Base-by-base conservation (phyloP, 2,329 filamentous ascomycete species). In the Colletotrichum orchidophilum region DNA sequence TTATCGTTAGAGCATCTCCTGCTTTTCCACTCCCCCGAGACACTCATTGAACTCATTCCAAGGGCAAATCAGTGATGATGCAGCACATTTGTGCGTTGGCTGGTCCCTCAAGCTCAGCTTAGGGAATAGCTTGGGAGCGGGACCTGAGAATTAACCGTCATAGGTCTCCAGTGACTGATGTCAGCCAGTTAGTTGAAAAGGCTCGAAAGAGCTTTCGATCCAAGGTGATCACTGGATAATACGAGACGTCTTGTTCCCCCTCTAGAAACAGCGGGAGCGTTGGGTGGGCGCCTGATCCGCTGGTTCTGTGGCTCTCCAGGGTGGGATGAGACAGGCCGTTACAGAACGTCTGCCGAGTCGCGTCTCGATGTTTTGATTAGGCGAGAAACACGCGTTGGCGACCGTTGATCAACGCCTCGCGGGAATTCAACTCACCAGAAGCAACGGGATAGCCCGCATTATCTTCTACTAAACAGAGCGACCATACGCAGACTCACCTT, bases 301-400 rank as follows among this genome's bases (percentile, higher is more conserved):
- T 21, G 8, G 39, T 11, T 46, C 18, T 31, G 18, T 26, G 52
- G 8, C n/a, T 21, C 39, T 24, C 21, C 33, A 29, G 15, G 33
- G 7, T 31, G 33, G 53, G 13, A 42, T 67, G 57, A 70, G 68
- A 67, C 68, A 53, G 21, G 53, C 64, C 69, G 64, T 69, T 71
- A 39, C 33, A 69, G 59, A 71, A 53, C 53, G 64, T 33, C 59
- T 59, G 68, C 53, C 46, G 27, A 53, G 29, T 59, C 69, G 69
- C 69, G 69, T 66, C 31, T 59, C 58, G 33, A 35, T 69, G 46
- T 57, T 71, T n/a, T 71, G 59, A 35, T 68, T 62, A 59, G 54
- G 69, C 67, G 57, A 52, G 60, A 61, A 46, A 57, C 39, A 46
- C 62, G 52, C 60, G 60, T 63, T 42, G 31, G 49, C 6, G 49